Evolutionary conservation across 495 filamentous ascomycete species (phyloP), one percentile per base, ranked within the genome.

Genomic region (Symbiotaphrina buchneri): DNA sequence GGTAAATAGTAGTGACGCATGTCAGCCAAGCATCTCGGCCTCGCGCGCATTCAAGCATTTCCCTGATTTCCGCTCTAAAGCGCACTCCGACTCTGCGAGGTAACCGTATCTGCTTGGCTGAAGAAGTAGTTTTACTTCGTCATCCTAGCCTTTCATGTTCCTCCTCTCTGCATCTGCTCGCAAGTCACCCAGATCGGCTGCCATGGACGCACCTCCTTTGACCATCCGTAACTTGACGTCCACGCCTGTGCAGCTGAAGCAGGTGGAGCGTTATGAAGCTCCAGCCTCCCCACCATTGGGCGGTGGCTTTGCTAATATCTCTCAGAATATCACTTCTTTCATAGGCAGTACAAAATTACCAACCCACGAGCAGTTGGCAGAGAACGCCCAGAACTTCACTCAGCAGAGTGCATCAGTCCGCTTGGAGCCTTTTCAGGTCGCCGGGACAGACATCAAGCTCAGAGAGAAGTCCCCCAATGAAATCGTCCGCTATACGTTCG

Each of bases 221-320:
- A 82, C 68, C 4, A 70, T 97, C 47, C 84, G 85, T 40, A 97
- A 97, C 47, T 60, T 93, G 34, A 85, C 83, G 22, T 55, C 68
- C 37, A 77, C 61, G 4, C 58, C 70, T 1, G 54, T 94, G 18
- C 63, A 70, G 27, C 55, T 95, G 40, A 79, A 68, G 49, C 51
- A 63, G 34, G 57, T 91, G 33, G 74, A 91, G 48, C 74, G 67
- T 35, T 82, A 83, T 43, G 65, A 51, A 58, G 31, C n/a, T n/a
- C n/a, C n/a, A n/a, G 49, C 61, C 25, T 42, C 45, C 19, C 34
- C 36, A 23, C 6, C 39, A 18, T 17, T 36, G 34, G 27, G 41
- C 28, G 6, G 32, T 33, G 17, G 36, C 31, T 28, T 45, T 22
- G 54, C 54, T 27, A 59, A 63, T 39, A 42, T 61, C 27, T 46